Evolutionary conservation across 148 eudicot genomes (phyloP).

Genomic region (Rhododendron ferrugineum): DNA sequence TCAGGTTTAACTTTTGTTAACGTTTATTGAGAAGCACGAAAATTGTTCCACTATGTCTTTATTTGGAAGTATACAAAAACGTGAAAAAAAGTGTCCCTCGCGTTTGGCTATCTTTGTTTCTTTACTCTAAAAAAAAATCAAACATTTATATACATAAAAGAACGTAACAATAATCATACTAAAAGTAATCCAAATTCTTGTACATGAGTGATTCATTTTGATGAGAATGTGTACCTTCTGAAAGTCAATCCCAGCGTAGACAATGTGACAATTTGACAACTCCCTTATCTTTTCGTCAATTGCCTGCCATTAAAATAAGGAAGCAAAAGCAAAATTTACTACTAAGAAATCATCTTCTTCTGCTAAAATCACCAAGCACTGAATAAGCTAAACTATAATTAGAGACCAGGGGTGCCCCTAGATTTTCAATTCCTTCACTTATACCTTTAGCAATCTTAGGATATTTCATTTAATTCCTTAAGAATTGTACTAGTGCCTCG

Average conservation of each 20-base stretch:
- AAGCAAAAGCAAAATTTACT: background rate
- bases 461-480: too few relatives aligned
- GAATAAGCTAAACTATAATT: background rate
- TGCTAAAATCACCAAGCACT: background rate
- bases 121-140: background rate
- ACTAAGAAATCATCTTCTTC: background rate
- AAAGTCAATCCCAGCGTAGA: constrained; percentile 75
- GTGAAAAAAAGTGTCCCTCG: background rate
- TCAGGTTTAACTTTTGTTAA: background rate
- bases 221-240: constrained; percentile 51
- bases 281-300: constrained; percentile 94
- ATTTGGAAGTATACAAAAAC: background rate
- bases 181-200: background rate
- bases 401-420: too few relatives aligned
- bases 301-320: constrained; percentile 41
- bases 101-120: background rate
- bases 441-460: too few relatives aligned
- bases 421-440: too few relatives aligned
- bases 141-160: background rate
- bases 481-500: too few relatives aligned
- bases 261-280: constrained; percentile 86
- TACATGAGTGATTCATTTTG: background rate
- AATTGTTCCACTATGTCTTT: background rate
- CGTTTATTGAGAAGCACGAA: background rate
- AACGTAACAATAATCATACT: background rate